Evolutionary conservation across 768 basidiomycete genomes (phyloP).

Genomic region (Cubamyces lactineus): DNA sequence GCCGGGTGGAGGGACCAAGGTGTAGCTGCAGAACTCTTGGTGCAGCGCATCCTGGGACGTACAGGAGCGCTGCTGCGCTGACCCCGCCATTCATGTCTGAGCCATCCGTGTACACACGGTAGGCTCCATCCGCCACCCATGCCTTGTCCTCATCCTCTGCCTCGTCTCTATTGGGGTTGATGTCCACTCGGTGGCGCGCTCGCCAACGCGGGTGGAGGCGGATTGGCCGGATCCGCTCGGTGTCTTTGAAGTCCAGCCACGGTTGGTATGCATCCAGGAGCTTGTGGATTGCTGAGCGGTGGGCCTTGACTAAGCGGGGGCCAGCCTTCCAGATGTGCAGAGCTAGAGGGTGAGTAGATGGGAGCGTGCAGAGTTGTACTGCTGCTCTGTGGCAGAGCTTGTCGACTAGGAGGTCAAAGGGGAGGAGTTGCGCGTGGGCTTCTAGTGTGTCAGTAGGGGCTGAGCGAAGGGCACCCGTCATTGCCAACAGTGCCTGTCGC

Average conservation of each 20-base stretch:
- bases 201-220: slow-evolving; percentile 17
- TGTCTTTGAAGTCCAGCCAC: slow-evolving; percentile 23
- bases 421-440: slow-evolving; percentile 27
- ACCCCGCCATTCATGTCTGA: slow-evolving; percentile 33
- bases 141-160: slow-evolving; percentile 12
- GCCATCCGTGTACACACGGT: slow-evolving; percentile 35
- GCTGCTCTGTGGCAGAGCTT: slow-evolving; percentile 18
- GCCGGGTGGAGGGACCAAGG: slow-evolving; percentile 28
- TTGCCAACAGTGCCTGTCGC: slow-evolving; percentile 26
- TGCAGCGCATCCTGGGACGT: slow-evolving; percentile 1
- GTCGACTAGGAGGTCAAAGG: slow-evolving; percentile 27
- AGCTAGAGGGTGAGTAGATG: slow-evolving; percentile 26
- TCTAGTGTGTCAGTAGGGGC: slow-evolving; percentile 30
- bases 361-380: slow-evolving; percentile 27
- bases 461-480: slow-evolving; percentile 31
- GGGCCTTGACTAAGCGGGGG: slow-evolving; percentile 14
- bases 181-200: background rate
- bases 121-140: background rate
- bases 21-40: slow-evolving; percentile 17
- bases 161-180: background rate
- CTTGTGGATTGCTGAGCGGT: slow-evolving; percentile 29
- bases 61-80: slow-evolving; percentile 36
- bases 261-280: slow-evolving; percentile 24
- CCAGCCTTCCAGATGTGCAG: slow-evolving; percentile 12
- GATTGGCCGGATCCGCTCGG: slow-evolving; percentile 19